Base-by-base conservation (phyloP, 2,329 filamentous ascomycete genomes). In the Bipolaris gigantea region DNA sequence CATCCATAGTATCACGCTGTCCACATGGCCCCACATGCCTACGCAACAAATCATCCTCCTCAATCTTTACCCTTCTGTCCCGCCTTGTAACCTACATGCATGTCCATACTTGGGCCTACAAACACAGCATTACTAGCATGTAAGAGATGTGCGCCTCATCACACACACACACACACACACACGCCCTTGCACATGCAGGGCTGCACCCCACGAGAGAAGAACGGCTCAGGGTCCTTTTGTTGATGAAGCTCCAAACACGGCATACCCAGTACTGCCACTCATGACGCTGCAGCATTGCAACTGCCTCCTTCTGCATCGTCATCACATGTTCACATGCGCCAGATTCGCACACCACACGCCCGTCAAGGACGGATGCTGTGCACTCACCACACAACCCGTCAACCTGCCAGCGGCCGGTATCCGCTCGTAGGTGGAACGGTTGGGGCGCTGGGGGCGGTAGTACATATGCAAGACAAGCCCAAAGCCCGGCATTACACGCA, bases 401-500 rank as follows among this genome's bases (percentile, higher is more conserved):
- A 66, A 60, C 55, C 62, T 64, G 60, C 61, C 59, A 67, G 52
- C 56, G 55, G 53, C 55, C 52, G 49, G 56, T 57, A 61, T 50
- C 57, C 53, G 59, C 53, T 50, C 51, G 44, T 61, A 59, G 53
- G 65, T 71, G 61, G 56, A 59, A 71, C 65, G 70, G 66, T 71
- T 72, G 69, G 59, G 63, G 50, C 51, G 50, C 57, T 57, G 39
- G 38, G 54, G 45, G n/a, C n/a, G n/a, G 68, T 71, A 50, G 46
- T 59, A 69, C 66, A 58, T 39, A 55, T 55, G 61, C 61, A 61
- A 44, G 53, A 58, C 59, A 59, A 54, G 43, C 53, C 48, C 48
- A 46, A 46, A 58, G 52, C 44, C 53, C 40, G 44, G 39, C 27
- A 52, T 59, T 58, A 51, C 47, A 42, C 53, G 52, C 53, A 52